Percentiles rank a stretch among this genome's conserved stretches.
Evolutionary conservation across 2,329 filamentous ascomycete species (phyloP).

Genomic region (Ceratocystis lukuohia): DNA sequence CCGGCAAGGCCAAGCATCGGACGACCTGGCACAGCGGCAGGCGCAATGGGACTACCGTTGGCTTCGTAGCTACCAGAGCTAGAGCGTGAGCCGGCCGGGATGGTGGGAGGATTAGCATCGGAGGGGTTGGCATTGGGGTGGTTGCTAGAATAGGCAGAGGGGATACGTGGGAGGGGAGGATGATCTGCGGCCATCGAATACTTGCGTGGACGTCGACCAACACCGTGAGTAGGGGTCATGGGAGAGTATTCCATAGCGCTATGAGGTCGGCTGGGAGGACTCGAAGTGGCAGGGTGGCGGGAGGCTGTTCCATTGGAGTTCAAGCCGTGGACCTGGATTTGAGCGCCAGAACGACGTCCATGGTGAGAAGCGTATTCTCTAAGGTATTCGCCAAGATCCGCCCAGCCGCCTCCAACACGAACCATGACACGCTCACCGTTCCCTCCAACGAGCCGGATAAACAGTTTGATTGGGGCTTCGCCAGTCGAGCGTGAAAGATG

Average conservation of each 20-base stretch:
- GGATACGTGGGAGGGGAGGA: conserved; percentile 22
- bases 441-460: conserved; percentile 84
- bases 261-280: conserved; percentile 31
- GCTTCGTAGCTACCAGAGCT: conserved; percentile 46
- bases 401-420: conserved; percentile 94
- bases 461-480: conserved; percentile 82
- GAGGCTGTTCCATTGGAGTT: conserved; percentile 2
- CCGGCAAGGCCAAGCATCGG: conserved; percentile 53
- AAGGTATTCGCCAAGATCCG: conserved; percentile 86
- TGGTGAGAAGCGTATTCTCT: conserved; percentile 90
- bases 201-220: conserved; percentile 37
- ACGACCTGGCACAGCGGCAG: conserved; percentile 27
- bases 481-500: conserved; percentile 75
- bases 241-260: conserved; percentile 27
- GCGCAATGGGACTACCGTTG: background rate
- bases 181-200: conserved; percentile 27
- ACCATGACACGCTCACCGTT: conserved; percentile 92
- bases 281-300: conserved; percentile 25
- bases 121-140: conserved; percentile 17
- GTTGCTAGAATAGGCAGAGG: conserved; percentile 33
- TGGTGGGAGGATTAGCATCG: conserved; percentile 28
- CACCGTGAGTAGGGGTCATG: conserved; percentile 37
- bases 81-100: conserved; percentile 32
- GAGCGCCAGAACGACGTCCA: conserved; percentile 50
- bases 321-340: conserved; percentile 38